phyloP scores from a whole-genome alignment of 2,329 filamentous ascomycete species.

The Fusarium marasasianum region DNA sequence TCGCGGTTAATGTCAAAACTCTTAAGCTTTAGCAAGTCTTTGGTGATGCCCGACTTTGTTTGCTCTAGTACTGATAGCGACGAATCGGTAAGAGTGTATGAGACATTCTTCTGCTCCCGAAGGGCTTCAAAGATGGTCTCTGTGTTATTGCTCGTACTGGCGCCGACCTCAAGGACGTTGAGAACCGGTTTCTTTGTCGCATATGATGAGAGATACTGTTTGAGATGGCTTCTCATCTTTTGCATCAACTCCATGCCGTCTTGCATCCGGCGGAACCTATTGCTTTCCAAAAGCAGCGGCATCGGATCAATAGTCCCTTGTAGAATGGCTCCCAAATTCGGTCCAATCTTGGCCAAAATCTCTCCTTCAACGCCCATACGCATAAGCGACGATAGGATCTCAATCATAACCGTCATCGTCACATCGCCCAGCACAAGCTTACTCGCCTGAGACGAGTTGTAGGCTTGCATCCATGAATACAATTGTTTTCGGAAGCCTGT shows the following conservation, averaged over 20 bases:
- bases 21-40: neutral
- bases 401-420: conserved; percentile 16
- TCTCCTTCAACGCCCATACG: conserved; percentile 7
- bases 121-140: neutral
- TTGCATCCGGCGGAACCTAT: neutral
- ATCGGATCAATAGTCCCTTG: neutral
- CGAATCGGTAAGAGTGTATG: conserved; percentile 1
- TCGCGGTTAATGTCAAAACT: conserved; percentile 7
- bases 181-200: neutral
- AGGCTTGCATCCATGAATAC: neutral
- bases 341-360: conserved; percentile 16
- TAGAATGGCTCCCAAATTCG: conserved; percentile 1
- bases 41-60: neutral
- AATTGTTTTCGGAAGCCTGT: neutral
- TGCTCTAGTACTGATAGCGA: neutral
- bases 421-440: conserved; percentile 1
- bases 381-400: conserved; percentile 16
- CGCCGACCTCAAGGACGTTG: conserved; percentile 9
- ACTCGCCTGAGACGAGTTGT: neutral
- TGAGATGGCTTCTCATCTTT: neutral
- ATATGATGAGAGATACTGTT: conserved; percentile 1
- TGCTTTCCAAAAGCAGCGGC: neutral
- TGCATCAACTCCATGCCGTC: neutral
- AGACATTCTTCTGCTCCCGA: neutral
- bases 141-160: neutral